phyloP scores from a whole-genome alignment of 2,329 filamentous ascomycete genomes.

The Drechmeria coniospora region DNA sequence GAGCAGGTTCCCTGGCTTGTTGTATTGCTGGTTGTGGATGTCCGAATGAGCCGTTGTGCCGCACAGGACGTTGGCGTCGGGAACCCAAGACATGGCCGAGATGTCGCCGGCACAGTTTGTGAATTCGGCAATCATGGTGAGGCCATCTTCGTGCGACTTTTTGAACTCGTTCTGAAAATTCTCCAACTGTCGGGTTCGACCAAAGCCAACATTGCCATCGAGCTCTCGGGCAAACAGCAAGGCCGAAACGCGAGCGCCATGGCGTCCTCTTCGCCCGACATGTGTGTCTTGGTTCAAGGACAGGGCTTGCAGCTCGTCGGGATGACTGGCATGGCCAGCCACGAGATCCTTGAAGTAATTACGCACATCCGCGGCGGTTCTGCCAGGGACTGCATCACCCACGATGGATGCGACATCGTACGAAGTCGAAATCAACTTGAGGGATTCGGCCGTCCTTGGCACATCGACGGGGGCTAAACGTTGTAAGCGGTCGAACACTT shows the following conservation, averaged over 20 bases:
- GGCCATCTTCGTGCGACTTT: slow-evolving; percentile 32
- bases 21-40: slow-evolving; percentile 48
- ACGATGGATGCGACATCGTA: slow-evolving; percentile 12
- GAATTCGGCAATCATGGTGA: slow-evolving; percentile 38
- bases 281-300: slow-evolving; percentile 9
- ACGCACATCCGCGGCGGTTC: slow-evolving; percentile 12
- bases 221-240: slow-evolving; percentile 35
- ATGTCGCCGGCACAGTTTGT: slow-evolving; percentile 48
- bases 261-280: slow-evolving; percentile 4
- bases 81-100: slow-evolving; percentile 41
- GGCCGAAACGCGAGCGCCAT: slow-evolving; percentile 16
- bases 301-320: slow-evolving; percentile 8
- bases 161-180: slow-evolving; percentile 31
- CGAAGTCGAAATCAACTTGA: slow-evolving; percentile 7
- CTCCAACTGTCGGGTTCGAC: slow-evolving; percentile 22
- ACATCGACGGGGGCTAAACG: slow-evolving; percentile 1
- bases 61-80: slow-evolving; percentile 38
- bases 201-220: slow-evolving; percentile 27
- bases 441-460: slow-evolving; percentile 6
- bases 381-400: slow-evolving; percentile 8
- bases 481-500: no score
- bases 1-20: slow-evolving; percentile 46
- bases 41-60: slow-evolving; percentile 49
- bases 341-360: slow-evolving; percentile 18
- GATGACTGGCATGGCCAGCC: slow-evolving; percentile 6